A percentile compares a stretch with the other conserved stretches of the same genome.
Evolutionary conservation across 108 stramenopile genomes (phyloP).

Genomic region (Epipyxis sp.): DNA sequence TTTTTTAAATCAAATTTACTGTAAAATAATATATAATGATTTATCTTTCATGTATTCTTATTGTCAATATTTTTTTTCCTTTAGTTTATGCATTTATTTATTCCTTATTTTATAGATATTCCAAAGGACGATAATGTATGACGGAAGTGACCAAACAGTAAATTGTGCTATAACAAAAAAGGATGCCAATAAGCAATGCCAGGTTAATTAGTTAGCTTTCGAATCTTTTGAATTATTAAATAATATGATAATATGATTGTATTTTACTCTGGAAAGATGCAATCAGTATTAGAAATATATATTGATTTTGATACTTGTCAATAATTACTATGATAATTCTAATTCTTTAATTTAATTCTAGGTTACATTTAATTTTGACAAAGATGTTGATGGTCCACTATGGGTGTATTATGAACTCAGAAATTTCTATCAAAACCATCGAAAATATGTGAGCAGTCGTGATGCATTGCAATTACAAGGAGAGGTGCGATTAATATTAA

Average conservation of each 20-base stretch:
- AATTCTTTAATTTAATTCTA: conserved; percentile 25
- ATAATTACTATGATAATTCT: conserved; percentile 3
- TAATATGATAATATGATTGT: too few relatives aligned
- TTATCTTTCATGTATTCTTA: not conserved
- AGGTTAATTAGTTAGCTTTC: conserved; percentile 6
- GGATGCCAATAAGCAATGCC: too few relatives aligned
- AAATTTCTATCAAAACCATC: conserved; percentile 98
- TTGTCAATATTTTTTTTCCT: not conserved
- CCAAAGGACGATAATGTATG: not conserved
- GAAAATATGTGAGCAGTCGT: conserved; percentile 70
- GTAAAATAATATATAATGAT: too few relatives aligned
- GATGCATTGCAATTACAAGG: conserved; percentile 53
- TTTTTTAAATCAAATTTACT: not conserved
- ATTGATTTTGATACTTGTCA: conserved; percentile 16
- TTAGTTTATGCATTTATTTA: not conserved
- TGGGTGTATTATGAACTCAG: conserved; percentile 88
- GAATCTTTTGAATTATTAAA: too few relatives aligned
- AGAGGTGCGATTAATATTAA: conserved; percentile 30
- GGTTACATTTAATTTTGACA: conserved; percentile 50
- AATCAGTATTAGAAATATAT: too few relatives aligned
- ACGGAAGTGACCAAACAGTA: not conserved
- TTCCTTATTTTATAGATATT: not conserved
- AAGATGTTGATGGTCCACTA: conserved; percentile 74
- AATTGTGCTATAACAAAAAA: conserved; percentile 6
- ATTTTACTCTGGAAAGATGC: too few relatives aligned